These are phyloP conservation scores for Sophora flavescens DNA, from an alignment of 306 rosid species.

Conservation along the genomic window DNA sequence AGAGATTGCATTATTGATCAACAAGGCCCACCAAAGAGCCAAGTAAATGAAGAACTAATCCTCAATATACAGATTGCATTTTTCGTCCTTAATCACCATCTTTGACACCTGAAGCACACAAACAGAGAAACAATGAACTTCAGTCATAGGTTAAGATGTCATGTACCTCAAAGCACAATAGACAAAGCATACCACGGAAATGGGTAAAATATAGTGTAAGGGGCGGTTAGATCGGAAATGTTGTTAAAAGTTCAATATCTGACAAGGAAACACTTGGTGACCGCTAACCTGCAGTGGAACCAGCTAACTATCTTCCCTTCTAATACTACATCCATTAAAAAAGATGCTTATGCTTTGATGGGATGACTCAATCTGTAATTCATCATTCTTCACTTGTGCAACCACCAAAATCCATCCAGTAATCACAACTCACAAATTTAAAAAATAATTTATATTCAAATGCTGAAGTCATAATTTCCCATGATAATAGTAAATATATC, in stretches of 20 bases:
- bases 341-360: constrained; percentile 23
- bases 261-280: constrained; percentile 22
- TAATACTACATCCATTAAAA: neutral
- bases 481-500: constrained; percentile 34
- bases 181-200: no score
- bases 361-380: constrained; percentile 21
- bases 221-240: neutral
- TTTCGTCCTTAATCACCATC: constrained; percentile 55
- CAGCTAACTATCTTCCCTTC: constrained; percentile 16
- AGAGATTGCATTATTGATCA: constrained; percentile 62
- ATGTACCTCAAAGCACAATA: neutral
- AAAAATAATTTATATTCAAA: neutral
- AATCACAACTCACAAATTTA: neutral
- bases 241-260: no score
- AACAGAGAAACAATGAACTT: neutral
- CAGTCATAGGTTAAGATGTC: neutral
- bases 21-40: constrained; percentile 64
- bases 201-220: no score
- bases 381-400: neutral
- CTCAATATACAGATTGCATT: no score
- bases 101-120: constrained; percentile 56
- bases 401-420: constrained; percentile 29
- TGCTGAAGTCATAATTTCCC: constrained; percentile 12
- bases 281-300: constrained; percentile 26
- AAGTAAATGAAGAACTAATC: constrained; percentile 54